These are phyloP conservation scores for Monosporozyma aerobia DNA, from an alignment of 805 yeast genomes.

Conservation along the genomic window DNA sequence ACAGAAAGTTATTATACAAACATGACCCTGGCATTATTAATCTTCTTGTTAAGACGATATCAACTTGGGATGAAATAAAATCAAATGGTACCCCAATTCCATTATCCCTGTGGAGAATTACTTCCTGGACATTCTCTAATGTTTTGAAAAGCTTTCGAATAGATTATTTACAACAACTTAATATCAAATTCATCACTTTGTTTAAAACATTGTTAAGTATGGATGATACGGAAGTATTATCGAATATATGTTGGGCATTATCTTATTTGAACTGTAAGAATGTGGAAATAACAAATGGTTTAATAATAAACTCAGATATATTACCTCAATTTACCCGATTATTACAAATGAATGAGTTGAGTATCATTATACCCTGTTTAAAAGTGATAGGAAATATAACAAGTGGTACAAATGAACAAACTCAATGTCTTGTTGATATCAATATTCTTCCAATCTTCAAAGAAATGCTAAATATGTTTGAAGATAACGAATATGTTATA, in stretches of 20 bases:
- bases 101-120: slow-evolving; percentile 73
- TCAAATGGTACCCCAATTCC: slow-evolving; percentile 84
- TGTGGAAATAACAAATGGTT: slow-evolving; percentile 71
- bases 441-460: slow-evolving; percentile 80
- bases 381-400: slow-evolving; percentile 95
- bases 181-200: background rate
- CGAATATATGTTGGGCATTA: slow-evolving; percentile 97
- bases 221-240: slow-evolving; percentile 81
- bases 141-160: slow-evolving; percentile 66
- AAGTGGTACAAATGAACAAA: slow-evolving; percentile 88
- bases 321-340: slow-evolving; percentile 87
- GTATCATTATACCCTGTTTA: background rate
- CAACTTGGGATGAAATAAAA: slow-evolving; percentile 12
- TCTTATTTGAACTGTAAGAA: slow-evolving; percentile 87
- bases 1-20: slow-evolving; percentile 71
- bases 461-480: slow-evolving; percentile 53
- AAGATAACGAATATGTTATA: slow-evolving; percentile 67
- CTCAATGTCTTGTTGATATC: slow-evolving; percentile 83
- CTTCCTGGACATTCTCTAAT: slow-evolving; percentile 93
- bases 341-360: slow-evolving; percentile 58
- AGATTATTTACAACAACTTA: background rate
- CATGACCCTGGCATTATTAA: background rate
- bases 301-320: slow-evolving; percentile 88
- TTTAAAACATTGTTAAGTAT: slow-evolving; percentile 62
- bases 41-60: background rate